Conservation (phyloP, 108 stramenopile genomes). For the Hondaea fermentalgiana region DNA sequence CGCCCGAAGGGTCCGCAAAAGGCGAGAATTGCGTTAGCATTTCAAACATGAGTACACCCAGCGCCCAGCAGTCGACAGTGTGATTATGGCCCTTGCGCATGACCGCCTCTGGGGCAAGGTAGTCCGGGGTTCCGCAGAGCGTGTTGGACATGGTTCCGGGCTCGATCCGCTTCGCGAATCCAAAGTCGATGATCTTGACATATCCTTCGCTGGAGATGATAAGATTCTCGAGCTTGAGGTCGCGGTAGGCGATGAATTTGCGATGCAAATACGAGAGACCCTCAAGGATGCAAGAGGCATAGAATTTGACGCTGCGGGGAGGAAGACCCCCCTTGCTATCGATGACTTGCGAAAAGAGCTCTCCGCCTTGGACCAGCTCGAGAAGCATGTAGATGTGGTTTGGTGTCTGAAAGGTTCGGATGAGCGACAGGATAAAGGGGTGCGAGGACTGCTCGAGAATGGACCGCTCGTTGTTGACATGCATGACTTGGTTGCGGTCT, state of each 20-base stretch:
- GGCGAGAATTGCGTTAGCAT: conserved; percentile 59
- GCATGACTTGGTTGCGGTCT: neutral
- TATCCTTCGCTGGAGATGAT: conserved; percentile 63
- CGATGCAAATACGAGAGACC: conserved; percentile 29
- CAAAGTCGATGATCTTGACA: conserved; percentile 60
- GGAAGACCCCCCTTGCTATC: neutral
- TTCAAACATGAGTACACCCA: conserved; percentile 70
- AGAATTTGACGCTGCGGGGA: conserved; percentile 10
- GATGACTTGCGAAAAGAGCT: conserved; percentile 23
- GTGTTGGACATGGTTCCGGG: conserved; percentile 73
- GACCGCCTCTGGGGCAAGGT: conserved; percentile 76
- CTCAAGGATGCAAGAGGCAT: conserved; percentile 26
- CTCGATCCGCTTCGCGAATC: conserved; percentile 60
- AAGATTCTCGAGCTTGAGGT: conserved; percentile 61
- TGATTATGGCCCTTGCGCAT: conserved; percentile 63
- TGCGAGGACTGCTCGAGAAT: conserved; percentile 46
- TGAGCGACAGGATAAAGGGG: conserved; percentile 57
- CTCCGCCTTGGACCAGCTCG: conserved; percentile 60
- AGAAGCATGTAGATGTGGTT: conserved; percentile 61
- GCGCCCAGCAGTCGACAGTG: conserved; percentile 74
- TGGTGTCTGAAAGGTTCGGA: conserved; percentile 50
- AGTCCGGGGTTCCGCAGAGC: conserved; percentile 86
- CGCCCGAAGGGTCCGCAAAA: conserved; percentile 53
- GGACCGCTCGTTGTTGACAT: conserved; percentile 59
- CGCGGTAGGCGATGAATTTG: conserved; percentile 31